Evolutionary conservation across 257 asterid species (phyloP), one percentile per base, ranked within the genome.

Genomic region (Scutellaria barbata): DNA sequence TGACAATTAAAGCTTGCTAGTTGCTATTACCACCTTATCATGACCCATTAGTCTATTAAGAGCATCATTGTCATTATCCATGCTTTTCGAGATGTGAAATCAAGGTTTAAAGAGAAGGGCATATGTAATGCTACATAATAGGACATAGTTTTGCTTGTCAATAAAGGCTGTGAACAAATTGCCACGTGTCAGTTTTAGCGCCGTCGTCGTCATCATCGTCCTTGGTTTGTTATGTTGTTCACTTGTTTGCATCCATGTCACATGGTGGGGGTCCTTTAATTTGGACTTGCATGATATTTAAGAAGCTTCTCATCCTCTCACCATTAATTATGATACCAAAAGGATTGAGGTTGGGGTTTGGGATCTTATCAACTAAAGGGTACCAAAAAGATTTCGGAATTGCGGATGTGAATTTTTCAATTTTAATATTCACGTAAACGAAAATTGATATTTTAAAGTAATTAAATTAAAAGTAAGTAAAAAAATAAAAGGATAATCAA

Each of bases 201-300:
- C 54, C 78, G 62, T 62, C 71, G 7, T 51, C 68, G 55, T 80
- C 76, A 75, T 66, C 78, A 71, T 62, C 71, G 10, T 62, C 68
- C 53, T 80, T 79, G 72, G 82, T 71, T 53, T 61, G 78, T 33
- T 52, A 30, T 70, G 62, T 30, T 30, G 5, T 30, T 30, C 35
- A 30, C 35, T 66, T 81, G 76, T 70, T 60, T 78, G 79, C 68
- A 72, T 18, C 79, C 68, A 16, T 78, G 41, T 75, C 83, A 79
- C 81, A 73, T 64, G 81, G 83, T 75, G 83, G 81, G 81, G 83
- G 75, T 56, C 81, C 77, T 58, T 54, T 39, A 45, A n/a, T n/a
- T n/a, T n/a, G n/a, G 22, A 55, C 76, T 41, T 62, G 74, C 69
- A 55, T 58, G 55, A 17, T 48, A 6, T 30, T 35, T 4, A 46